These are phyloP conservation scores for Noccaea caerulescens DNA, from an alignment of 345 rosid species.

Conservation along the genomic window DNA sequence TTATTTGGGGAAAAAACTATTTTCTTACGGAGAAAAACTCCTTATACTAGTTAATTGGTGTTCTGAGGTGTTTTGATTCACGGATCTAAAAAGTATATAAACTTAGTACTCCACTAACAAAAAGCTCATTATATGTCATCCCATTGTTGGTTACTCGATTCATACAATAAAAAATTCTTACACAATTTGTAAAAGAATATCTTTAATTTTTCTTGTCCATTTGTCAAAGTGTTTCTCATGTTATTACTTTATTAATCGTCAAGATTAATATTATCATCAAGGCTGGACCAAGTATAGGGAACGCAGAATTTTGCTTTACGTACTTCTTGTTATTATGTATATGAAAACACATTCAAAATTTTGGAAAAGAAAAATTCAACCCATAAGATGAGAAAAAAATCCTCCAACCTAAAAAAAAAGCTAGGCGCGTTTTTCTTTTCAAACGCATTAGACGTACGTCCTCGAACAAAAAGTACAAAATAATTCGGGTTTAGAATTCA, in stretches of 20 bases:
- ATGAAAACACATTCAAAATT: background rate
- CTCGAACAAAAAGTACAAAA: background rate
- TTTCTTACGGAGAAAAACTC: too few species aligned
- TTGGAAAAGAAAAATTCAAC: background rate
- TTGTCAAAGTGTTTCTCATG: background rate
- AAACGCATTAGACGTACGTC: constrained; percentile 13
- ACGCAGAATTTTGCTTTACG: background rate
- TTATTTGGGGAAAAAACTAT: too few species aligned
- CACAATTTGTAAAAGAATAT: background rate
- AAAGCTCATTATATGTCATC: background rate
- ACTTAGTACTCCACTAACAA: constrained; percentile 9
- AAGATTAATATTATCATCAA: background rate
- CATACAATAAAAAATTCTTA: background rate
- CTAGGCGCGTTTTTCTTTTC: constrained; percentile 19
- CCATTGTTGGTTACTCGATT: constrained; percentile 8
- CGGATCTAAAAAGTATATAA: constrained; percentile 1
- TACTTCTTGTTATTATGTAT: background rate
- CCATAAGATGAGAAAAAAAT: background rate
- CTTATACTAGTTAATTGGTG: background rate
- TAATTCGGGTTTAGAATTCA: background rate
- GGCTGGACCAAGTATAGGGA: background rate
- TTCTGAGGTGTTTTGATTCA: background rate
- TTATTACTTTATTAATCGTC: background rate
- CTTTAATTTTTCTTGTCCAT: background rate
- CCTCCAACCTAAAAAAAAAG: background rate